These are phyloP conservation scores for Berkeleyomyces basicola DNA, from an alignment of 2,329 filamentous ascomycete species.

Conservation along the genomic window DNA sequence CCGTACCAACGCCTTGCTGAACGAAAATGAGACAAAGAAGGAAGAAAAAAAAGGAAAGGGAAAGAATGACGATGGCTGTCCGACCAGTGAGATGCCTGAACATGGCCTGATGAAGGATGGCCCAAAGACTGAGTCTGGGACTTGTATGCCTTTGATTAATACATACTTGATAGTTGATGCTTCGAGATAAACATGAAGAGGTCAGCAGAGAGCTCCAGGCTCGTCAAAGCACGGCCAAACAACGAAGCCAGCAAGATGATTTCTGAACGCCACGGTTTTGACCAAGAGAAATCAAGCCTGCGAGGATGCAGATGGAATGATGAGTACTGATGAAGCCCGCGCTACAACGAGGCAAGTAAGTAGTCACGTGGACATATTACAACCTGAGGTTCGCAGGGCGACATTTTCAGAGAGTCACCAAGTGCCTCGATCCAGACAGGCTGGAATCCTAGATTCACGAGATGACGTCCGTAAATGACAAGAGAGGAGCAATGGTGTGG, in stretches of 20 bases:
- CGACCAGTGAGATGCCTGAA: neutral
- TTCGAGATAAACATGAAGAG: neutral
- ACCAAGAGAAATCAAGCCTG: no score
- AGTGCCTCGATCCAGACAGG: no score
- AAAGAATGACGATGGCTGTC: neutral
- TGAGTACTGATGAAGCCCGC: no score
- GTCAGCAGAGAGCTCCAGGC: neutral
- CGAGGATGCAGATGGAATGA: no score
- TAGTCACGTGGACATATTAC: no score
- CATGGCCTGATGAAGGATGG: neutral
- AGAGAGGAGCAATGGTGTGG: no score
- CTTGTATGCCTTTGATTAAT: neutral
- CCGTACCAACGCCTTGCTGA: neutral
- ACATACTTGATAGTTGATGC: conserved; percentile 3
- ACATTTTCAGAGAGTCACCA: no score
- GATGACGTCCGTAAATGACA: no score
- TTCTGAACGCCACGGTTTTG: neutral
- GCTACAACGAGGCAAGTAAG: no score
- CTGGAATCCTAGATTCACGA: no score
- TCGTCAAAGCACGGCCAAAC: neutral
- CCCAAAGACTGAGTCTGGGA: neutral
- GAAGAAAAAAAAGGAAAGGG: neutral
- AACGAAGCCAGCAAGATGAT: neutral
- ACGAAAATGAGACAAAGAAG: neutral
- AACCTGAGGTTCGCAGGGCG: no score